These are phyloP conservation scores for Periconia sp. DNA, from an alignment of 2,329 filamentous ascomycete genomes.

Conservation along the genomic window DNA sequence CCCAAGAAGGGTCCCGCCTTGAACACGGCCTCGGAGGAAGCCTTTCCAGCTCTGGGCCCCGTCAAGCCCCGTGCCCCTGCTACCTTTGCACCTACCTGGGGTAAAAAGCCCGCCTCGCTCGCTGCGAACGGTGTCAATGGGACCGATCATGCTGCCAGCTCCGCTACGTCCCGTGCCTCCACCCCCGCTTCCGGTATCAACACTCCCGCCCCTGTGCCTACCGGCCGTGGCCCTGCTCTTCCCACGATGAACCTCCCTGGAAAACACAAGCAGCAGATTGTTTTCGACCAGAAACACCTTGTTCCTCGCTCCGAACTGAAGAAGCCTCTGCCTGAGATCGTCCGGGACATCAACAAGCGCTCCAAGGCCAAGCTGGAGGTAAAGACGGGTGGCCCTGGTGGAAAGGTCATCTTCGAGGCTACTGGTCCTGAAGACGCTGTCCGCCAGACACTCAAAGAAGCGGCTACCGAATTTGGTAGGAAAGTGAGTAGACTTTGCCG, in stretches of 20 bases:
- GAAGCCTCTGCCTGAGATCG: constrained; percentile 79
- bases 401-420: constrained; percentile 78
- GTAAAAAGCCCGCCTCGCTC: constrained; percentile 61
- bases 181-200: constrained; percentile 63
- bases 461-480: constrained; percentile 82
- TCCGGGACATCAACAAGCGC: constrained; percentile 90
- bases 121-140: constrained; percentile 49
- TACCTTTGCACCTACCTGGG: constrained; percentile 74
- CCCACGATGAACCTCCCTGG: constrained; percentile 76
- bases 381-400: constrained; percentile 66
- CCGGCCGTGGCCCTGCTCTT: constrained; percentile 43
- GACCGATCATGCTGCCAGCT: constrained; percentile 57
- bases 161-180: constrained; percentile 59
- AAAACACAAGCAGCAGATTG: constrained; percentile 75
- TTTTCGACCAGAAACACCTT: constrained; percentile 74
- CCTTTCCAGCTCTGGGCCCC: constrained; percentile 88
- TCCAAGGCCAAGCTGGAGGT: constrained; percentile 85
- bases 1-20: constrained; percentile 49
- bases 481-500: constrained; percentile 60
- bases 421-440: constrained; percentile 81
- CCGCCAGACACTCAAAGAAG: constrained; percentile 83
- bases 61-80: constrained; percentile 64
- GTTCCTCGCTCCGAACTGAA: constrained; percentile 76
- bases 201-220: constrained; percentile 46
- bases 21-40: constrained; percentile 84